These are phyloP conservation scores for Claviceps sorghi DNA, from an alignment of 2,329 filamentous ascomycete genomes.

Conservation along the genomic window DNA sequence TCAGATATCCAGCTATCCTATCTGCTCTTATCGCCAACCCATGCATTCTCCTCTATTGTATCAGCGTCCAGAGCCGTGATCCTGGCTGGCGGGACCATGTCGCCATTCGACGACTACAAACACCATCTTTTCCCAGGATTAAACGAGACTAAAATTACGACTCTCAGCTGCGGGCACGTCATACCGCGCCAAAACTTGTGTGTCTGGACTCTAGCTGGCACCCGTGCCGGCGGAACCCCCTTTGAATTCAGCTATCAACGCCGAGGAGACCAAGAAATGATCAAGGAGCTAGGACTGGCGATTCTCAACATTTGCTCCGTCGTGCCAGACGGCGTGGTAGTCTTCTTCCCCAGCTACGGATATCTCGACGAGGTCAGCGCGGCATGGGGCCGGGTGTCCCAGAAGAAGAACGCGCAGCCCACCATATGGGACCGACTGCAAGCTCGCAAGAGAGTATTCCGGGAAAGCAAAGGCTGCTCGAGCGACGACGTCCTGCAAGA, in stretches of 20 bases:
- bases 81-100: constrained; percentile 92
- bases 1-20: constrained; percentile 57
- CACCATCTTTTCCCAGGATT: constrained; percentile 74
- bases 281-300: constrained; percentile 58
- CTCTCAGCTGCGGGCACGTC: constrained; percentile 86
- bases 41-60: constrained; percentile 80
- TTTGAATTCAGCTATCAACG: constrained; percentile 85
- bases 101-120: constrained; percentile 82
- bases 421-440: constrained; percentile 45
- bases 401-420: constrained; percentile 14
- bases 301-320: constrained; percentile 56
- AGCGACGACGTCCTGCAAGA: constrained; percentile 57
- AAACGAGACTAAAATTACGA: constrained; percentile 47
- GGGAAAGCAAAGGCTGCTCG: constrained; percentile 37
- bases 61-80: constrained; percentile 75
- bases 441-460: constrained; percentile 47
- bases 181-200: constrained; percentile 71
- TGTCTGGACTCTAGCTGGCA: constrained; percentile 52
- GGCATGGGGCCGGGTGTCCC: constrained; percentile 37
- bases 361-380: constrained; percentile 65
- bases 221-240: constrained; percentile 26
- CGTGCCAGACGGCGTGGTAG: constrained; percentile 78
- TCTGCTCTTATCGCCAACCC: constrained; percentile 76
- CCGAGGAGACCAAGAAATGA: constrained; percentile 53
- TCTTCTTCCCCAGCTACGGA: constrained; percentile 91